These are phyloP conservation scores for Mycena vitilis DNA, from an alignment of 768 basidiomycete species.

Conservation along the genomic window DNA sequence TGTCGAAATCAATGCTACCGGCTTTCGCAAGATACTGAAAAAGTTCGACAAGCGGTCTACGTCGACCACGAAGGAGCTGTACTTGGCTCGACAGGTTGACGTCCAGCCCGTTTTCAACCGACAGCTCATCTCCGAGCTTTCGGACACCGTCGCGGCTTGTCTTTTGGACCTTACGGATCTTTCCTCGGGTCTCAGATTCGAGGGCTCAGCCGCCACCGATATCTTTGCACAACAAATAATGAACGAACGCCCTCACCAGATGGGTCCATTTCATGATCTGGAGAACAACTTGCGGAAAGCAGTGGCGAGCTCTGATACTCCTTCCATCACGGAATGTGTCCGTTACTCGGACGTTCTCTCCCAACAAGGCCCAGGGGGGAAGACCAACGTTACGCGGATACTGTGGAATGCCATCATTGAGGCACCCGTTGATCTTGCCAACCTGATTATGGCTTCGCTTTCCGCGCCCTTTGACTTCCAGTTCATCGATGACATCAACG, in stretches of 20 bases:
- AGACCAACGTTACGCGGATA: slow-evolving; percentile 85
- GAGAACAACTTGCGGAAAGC: slow-evolving; percentile 89
- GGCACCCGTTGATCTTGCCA: slow-evolving; percentile 76
- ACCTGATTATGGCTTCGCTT: slow-evolving; percentile 78
- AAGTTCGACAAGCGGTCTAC: slow-evolving; percentile 99
- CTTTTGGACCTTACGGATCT: slow-evolving; percentile 84
- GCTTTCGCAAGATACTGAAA: slow-evolving; percentile 96
- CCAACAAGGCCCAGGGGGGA: slow-evolving; percentile 65
- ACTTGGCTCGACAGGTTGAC: slow-evolving; percentile 95
- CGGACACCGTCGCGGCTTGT: slow-evolving; percentile 90
- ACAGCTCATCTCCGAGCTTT: slow-evolving; percentile 96
- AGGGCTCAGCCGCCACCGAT: slow-evolving; percentile 81
- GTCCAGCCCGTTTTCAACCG: slow-evolving; percentile 99
- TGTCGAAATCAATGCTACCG: slow-evolving; percentile 96
- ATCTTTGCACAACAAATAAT: slow-evolving; percentile 79
- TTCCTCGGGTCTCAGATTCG: slow-evolving; percentile 79
- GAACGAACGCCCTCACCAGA: slow-evolving; percentile 67
- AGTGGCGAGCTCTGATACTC: slow-evolving; percentile 68
- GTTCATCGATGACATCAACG: slow-evolving; percentile 97
- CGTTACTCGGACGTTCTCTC: slow-evolving; percentile 75
- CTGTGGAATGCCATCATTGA: slow-evolving; percentile 93
- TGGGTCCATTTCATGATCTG: slow-evolving; percentile 87
- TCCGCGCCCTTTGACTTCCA: slow-evolving; percentile 84
- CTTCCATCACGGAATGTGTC: slow-evolving; percentile 75
- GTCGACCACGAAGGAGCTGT: slow-evolving; percentile 95